Evolutionary conservation across 140 eudicot genomes (phyloP).

Genomic region (Anethum foeniculum): DNA sequence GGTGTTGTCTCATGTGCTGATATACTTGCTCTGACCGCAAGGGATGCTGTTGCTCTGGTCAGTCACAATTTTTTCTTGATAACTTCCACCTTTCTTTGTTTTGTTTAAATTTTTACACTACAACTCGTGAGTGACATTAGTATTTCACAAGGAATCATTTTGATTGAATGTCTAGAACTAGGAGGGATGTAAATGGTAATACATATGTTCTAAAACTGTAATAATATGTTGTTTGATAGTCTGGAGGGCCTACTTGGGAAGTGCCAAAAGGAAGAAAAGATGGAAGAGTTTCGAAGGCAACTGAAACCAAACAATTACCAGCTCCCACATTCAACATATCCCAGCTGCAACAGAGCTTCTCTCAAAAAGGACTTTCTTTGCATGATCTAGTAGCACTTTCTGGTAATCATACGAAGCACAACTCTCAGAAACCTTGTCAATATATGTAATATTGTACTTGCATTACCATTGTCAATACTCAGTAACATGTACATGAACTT

Average conservation of each 20-base stretch:
- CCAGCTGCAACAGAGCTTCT: constrained; percentile 78
- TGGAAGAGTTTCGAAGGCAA: constrained; percentile 66
- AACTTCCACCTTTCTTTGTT: neutral
- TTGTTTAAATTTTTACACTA: neutral
- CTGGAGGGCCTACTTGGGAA: constrained; percentile 86
- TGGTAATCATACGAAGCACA: constrained; percentile 27
- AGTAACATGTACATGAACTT: neutral
- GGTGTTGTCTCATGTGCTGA: constrained; percentile 90
- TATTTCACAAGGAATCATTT: neutral
- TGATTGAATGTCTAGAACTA: neutral
- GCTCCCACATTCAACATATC: constrained; percentile 70
- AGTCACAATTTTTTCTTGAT: constrained; percentile 11
- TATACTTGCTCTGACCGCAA: constrained; percentile 76
- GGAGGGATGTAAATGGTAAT: neutral
- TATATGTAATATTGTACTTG: neutral
- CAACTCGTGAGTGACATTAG: neutral
- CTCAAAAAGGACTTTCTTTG: constrained; percentile 73
- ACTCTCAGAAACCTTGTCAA: neutral
- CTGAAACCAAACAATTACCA: constrained; percentile 53
- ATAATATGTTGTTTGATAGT: constrained; percentile 21
- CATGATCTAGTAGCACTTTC: constrained; percentile 87
- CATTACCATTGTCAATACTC: neutral
- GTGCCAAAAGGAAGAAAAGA: constrained; percentile 93
- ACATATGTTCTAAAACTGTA: neutral
- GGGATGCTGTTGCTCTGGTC: constrained; percentile 78